Base-by-base conservation (phyloP, 1,139 yeast genomes). In the Saccharomyces hybrid region DNA sequence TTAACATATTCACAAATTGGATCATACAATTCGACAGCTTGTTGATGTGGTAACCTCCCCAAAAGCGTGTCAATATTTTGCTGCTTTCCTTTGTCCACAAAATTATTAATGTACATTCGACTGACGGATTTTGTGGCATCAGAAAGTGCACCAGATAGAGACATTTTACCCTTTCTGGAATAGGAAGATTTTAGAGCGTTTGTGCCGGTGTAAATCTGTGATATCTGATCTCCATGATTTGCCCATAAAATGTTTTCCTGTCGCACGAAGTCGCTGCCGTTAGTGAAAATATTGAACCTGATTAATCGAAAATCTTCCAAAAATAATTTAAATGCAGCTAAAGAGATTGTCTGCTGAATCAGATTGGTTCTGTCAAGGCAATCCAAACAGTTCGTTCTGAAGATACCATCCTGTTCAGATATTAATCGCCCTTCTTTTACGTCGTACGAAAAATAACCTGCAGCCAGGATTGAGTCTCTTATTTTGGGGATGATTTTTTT, bases 51-150 rank as follows among this genome's bases (percentile, higher is more conserved):
- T 11, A 86, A 78, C 58, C 89, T 81, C 0, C 99, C 99, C 30
- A 95, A 75, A 47, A 95, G 72, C 9, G 86, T 76, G 68, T 95
- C 99, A 66, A 91, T 90, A 1, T 90, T 86, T 23, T 82, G 80
- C 68, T 95, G 99, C 59, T 91, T 87, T 49, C 84, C 85, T 62
- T 88, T 88, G 72, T 95, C 99, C 60, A 90, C 89, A 72, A 95
- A 95, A 59, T 95, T 91, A 71, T 95, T 95, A 68, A 93, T 93
- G 69, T 95, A 95, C 82, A 93, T 84, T 71, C 99, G 79, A 47
- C 96, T 86, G 5, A 95, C 97, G 0, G 97, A 88, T 69, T 95
- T 95, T 1, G 97, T 90, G 5, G 95, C 97, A 72, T 95, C 99
- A 0, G 97, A 88, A 34, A 95, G 73, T 0, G 97, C 97, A 23